These are phyloP conservation scores for Debaryomyces hansenii DNA, from an alignment of 805 yeast genomes.

Conservation along the genomic window DNA sequence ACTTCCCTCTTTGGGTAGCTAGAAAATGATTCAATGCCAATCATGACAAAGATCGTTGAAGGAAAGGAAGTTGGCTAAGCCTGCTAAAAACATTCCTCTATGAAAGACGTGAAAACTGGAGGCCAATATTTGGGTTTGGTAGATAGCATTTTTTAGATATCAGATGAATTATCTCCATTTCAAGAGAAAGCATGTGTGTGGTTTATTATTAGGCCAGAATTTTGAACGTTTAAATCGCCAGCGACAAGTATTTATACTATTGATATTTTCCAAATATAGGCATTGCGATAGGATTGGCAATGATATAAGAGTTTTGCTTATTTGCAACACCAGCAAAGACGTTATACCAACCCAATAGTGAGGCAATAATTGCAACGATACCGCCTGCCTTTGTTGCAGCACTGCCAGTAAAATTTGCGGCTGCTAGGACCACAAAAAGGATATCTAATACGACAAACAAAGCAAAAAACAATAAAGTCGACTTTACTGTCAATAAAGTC, in stretches of 20 bases:
- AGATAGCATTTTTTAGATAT: too few species aligned
- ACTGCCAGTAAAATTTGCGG: conserved; percentile 49
- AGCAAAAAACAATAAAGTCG: conserved; percentile 51
- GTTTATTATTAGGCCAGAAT: too few species aligned
- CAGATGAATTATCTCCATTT: too few species aligned
- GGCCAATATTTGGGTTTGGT: too few species aligned
- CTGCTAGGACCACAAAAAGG: conserved; percentile 52
- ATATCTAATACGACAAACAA: conserved; percentile 53
- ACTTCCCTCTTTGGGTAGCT: too few species aligned
- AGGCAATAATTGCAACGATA: conserved; percentile 53
- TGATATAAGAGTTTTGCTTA: conserved; percentile 56
- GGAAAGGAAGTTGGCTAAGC: too few species aligned
- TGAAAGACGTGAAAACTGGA: too few species aligned
- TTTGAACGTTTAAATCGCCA: too few species aligned
- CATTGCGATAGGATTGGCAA: conserved; percentile 46
- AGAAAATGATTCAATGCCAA: too few species aligned
- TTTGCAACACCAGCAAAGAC: conserved; percentile 62
- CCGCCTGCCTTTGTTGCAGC: conserved; percentile 51
- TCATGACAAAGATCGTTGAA: too few species aligned
- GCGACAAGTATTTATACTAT: neutral
- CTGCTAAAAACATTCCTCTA: too few species aligned
- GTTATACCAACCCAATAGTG: conserved; percentile 58
- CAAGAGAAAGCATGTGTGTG: too few species aligned
- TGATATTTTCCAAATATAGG: conserved; percentile 4
- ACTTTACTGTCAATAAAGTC: conserved; percentile 52